phyloP scores from a whole-genome alignment of 2,329 filamentous ascomycete species.

The Fusarium praegraminearum region DNA sequence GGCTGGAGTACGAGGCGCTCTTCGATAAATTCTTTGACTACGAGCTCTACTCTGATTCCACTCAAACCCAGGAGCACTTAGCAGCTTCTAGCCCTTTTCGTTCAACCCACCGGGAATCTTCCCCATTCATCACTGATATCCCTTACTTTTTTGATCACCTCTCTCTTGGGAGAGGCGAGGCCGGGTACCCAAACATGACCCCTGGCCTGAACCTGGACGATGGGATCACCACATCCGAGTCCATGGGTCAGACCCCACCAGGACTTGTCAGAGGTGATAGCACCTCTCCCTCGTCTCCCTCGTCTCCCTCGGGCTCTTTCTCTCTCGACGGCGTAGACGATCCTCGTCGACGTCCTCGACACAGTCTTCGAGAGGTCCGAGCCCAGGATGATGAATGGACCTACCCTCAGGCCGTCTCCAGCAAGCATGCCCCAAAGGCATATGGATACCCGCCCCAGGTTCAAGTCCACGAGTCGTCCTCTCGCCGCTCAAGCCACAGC shows the following conservation, averaged over 20 bases:
- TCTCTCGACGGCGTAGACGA: conserved; percentile 51
- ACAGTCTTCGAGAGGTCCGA: conserved; percentile 53
- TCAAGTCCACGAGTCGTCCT: conserved; percentile 49
- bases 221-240: conserved; percentile 52
- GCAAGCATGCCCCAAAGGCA: conserved; percentile 49
- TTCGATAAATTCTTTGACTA: conserved; percentile 54
- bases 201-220: conserved; percentile 51
- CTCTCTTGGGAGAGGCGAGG: conserved; percentile 49
- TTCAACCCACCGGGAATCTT: conserved; percentile 49
- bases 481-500: conserved; percentile 41
- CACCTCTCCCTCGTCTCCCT: conserved; percentile 57
- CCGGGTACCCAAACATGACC: conserved; percentile 53
- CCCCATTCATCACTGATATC: conserved; percentile 54
- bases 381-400: conserved; percentile 58
- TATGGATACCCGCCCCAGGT: conserved; percentile 53
- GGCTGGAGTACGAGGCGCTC: conserved; percentile 51
- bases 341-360: conserved; percentile 46
- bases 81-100: conserved; percentile 47
- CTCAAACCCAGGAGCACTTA: conserved; percentile 48
- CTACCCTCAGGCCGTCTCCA: conserved; percentile 53
- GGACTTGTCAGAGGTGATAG: conserved; percentile 55
- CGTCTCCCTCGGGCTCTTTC: conserved; percentile 54
- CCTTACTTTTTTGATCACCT: conserved; percentile 51
- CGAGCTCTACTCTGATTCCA: conserved; percentile 52
- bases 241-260: conserved; percentile 55